Evolutionary conservation across 352 stramenopile species (phyloP), one percentile per base, ranked within the genome.

Genomic region (Globisporangium orthogonon): DNA sequence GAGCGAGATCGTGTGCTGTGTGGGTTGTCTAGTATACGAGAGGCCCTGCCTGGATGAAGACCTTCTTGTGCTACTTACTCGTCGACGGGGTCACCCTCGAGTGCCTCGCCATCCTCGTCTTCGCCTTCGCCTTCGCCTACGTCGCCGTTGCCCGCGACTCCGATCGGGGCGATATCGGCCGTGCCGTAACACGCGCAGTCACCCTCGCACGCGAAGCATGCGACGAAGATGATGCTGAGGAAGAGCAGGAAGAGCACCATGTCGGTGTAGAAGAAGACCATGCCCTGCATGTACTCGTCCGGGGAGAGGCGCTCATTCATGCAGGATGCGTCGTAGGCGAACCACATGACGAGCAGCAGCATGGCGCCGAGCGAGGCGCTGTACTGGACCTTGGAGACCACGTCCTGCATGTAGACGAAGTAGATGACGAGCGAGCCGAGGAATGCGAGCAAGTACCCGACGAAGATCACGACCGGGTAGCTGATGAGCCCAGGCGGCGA

Each of bases 261-360:
- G 54, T 91, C 81, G 3, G 81, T 91, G 67, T 91, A 91, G 65
- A 87, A 91, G 63, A 87, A 87, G 18, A 91, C 75, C 78, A 90
- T 84, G 52, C 80, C 80, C 56, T 88, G 78, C 80, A 91, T 89
- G 65, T 89, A 91, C 63, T 91, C 80, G 63, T 91, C 80, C 5
- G 78, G 80, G 15, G 76, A 84, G 4, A 91, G 66, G 1, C 77
- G 67, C 52, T 91, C 76, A 64, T 91, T 87, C 78, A 89, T 87
- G 58, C 78, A 89, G 7, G 73, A 83, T 1, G 80, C 80, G 50
- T 91, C 78, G 63, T 86, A 89, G 10, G 80, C 77, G 33, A 91
- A 91, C 80, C 80, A 91, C 66, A 91, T 80, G 58, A 88, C 76
- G n/a, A 91, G 74, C 17, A 86, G 54, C 14, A 89, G 54, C 67